Evolutionary conservation across 805 yeast species (phyloP), one percentile per base, ranked within the genome.

Genomic region (Candida ficus): DNA sequence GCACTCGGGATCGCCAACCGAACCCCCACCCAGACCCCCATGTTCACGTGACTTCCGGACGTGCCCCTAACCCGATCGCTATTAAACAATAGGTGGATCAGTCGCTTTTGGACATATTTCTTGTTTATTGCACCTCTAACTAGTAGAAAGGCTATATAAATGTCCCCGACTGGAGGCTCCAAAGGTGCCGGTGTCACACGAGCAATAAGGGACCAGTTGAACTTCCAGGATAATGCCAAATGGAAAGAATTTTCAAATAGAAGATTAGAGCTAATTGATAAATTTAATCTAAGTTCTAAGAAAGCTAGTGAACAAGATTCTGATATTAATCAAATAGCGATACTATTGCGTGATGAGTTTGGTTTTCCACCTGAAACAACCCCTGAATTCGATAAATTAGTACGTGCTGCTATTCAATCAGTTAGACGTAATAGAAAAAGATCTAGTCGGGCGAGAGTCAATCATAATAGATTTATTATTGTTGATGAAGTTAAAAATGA

Each of bases 201-300:
- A 38, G 53, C 58, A 39, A 70, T 69, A 21, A 62, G 75, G 38
- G 65, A 65, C 33, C 65, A 76, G 52, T 70, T 93, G 35, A 75
- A 80, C 39, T 93, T 93, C 63, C 69, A 69, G 9, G 96, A 93
- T 58, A 95, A 87, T 45, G 68, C 77, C 32, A 71, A 74, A 41
- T 93, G 99, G 99, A 87, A 86, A 58, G 74, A 78, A 51, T 91
- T 93, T 59, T 83, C 93, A n/a, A 87, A 95, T 2, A 71, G 98
- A 42, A 68, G 99, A 44, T 68, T 93, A 19, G 96, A 89, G 62
- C 70, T 93, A 40, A 93, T 93, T 31, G 97, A 90, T 57, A 75
- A 83, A 18, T 70, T 82, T 46, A 67, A 70, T 32, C 57, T 76
- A 31, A 67, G 74, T 33, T 73, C 61, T 68, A 76, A 77, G 48